phyloP scores from a whole-genome alignment of 2,329 filamentous ascomycete species.

The Xylariaceae sp. region DNA sequence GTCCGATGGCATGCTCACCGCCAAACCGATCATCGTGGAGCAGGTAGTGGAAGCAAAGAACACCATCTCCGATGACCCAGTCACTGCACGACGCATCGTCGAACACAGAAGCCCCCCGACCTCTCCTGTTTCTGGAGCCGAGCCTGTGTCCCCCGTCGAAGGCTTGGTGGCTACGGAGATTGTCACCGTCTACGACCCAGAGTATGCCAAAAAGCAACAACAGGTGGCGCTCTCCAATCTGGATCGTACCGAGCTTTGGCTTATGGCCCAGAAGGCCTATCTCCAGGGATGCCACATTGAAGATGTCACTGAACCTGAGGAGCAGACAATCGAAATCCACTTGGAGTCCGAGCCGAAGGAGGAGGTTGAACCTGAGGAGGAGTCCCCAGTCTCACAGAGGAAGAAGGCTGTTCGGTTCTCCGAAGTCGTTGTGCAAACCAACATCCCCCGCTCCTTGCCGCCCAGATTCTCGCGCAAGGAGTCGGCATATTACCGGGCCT shows the following conservation, averaged over 20 bases:
- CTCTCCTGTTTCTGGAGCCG: conserved; percentile 30
- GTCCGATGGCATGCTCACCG: conserved; percentile 60
- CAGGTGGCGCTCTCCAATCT: conserved; percentile 66
- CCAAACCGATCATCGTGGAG: conserved; percentile 46
- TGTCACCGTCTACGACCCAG: conserved; percentile 65
- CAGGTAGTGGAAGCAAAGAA: conserved; percentile 33
- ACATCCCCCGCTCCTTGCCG: conserved; percentile 46
- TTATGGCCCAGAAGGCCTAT: conserved; percentile 75
- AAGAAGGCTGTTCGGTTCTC: conserved; percentile 78
- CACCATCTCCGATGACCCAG: conserved; percentile 23
- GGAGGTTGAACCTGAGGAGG: conserved; percentile 31
- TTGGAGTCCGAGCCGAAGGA: conserved; percentile 32
- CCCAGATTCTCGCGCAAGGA: conserved; percentile 54
- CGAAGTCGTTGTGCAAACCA: conserved; percentile 41
- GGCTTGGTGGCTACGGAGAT: conserved; percentile 61
- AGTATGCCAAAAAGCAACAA: conserved; percentile 69
- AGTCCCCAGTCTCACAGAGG: conserved; percentile 29
- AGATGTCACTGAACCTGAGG: no score
- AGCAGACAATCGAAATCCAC: no score
- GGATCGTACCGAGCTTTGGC: conserved; percentile 81
- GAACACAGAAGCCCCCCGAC: conserved; percentile 25
- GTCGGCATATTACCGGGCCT: conserved; percentile 82
- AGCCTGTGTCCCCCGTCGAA: conserved; percentile 38
- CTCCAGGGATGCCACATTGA: conserved; percentile 61
- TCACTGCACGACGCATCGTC: conserved; percentile 28